Evolutionary conservation across 495 filamentous ascomycete species (phyloP).

Genomic region (Evansstolkia leycettana): DNA sequence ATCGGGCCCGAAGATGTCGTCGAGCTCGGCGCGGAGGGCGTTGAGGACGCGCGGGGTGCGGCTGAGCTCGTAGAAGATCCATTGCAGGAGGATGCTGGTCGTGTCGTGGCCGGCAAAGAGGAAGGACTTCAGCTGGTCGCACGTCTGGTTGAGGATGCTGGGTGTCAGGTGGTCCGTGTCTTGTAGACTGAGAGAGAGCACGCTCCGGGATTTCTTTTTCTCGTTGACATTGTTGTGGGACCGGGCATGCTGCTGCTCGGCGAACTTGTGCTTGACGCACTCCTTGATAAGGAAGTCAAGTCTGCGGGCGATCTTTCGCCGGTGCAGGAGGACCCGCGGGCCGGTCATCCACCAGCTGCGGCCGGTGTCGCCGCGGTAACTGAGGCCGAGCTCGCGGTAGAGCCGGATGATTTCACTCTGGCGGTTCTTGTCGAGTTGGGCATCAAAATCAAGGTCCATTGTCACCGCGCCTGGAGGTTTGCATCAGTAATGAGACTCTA

Average conservation of each 20-base stretch:
- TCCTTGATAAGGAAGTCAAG: neutral
- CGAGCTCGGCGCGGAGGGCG: conserved; percentile 31
- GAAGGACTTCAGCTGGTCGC: conserved; percentile 18
- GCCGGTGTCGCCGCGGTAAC: conserved; percentile 8
- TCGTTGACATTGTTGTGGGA: no score
- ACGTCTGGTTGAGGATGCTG: conserved; percentile 2
- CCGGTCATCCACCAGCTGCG: neutral
- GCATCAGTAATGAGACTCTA: no score
- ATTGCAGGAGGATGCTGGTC: conserved; percentile 24
- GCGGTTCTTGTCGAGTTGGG: conserved; percentile 1
- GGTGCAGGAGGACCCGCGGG: neutral
- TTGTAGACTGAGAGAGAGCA: conserved; percentile 4
- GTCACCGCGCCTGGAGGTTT: conserved; percentile 4
- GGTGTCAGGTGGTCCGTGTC: neutral
- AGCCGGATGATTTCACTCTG: conserved; percentile 1
- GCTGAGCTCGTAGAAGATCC: conserved; percentile 36
- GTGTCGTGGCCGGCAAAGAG: conserved; percentile 25
- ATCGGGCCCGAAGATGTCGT: conserved; percentile 21
- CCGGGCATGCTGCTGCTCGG: neutral
- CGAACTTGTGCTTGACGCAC: neutral
- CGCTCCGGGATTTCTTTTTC: conserved; percentile 1
- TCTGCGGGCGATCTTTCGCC: neutral
- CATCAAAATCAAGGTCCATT: conserved; percentile 3
- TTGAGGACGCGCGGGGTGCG: conserved; percentile 25
- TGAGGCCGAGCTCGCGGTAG: conserved; percentile 1